Conservation (phyloP, 441 rosid genomes). For the Euphorbia corollata region DNA sequence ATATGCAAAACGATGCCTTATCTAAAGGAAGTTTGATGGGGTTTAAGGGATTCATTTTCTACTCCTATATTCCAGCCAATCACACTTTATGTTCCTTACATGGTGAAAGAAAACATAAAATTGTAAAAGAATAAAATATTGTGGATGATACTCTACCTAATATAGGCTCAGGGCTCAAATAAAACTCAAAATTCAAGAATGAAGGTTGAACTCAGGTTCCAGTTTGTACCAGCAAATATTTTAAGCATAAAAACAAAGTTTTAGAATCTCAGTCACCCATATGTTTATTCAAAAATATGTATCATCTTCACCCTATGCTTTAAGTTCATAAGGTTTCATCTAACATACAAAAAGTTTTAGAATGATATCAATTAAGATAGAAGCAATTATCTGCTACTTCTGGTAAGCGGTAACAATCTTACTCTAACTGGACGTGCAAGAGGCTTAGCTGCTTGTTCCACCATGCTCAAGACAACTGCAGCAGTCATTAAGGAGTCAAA, state of each 20-base stretch:
- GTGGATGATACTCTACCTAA: not conserved
- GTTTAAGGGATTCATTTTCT: not conserved
- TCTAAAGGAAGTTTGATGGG: not conserved
- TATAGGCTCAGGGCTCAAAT: not conserved
- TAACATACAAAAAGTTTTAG: not conserved
- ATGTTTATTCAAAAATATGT: not conserved
- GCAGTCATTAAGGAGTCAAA: constrained; percentile 22
- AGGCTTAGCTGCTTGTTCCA: constrained; percentile 94
- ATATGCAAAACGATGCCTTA: not conserved
- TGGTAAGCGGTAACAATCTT: constrained; percentile 25
- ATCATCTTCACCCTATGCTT: not conserved
- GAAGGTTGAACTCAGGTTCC: not conserved
- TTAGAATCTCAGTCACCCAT: not conserved
- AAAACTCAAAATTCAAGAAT: not conserved
- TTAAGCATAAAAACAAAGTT: not conserved
- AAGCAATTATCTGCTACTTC: no score
- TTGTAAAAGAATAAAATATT: no score
- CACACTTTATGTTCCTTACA: not conserved
- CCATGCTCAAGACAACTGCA: constrained; percentile 91
- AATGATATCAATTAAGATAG: no score
- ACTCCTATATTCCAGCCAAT: not conserved
- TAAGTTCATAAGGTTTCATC: not conserved
- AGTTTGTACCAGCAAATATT: not conserved
- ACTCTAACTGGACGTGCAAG: constrained; percentile 92
- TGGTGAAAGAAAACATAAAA: not conserved